phyloP scores from a whole-genome alignment of 192 early-diverging fungal genomes.

The Umbelopsis sp. region DNA sequence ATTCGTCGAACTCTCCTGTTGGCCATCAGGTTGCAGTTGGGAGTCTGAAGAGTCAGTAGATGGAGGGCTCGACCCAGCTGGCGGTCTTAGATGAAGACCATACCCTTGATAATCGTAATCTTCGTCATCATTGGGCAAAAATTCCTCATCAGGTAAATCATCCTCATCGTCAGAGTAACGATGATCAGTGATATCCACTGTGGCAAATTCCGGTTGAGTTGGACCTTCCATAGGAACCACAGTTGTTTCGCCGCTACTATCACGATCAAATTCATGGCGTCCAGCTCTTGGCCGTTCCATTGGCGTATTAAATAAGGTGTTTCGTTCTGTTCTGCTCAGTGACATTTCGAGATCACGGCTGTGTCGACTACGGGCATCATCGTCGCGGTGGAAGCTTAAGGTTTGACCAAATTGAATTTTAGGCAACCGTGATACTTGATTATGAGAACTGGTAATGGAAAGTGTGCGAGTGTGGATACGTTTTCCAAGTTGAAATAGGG shows the following conservation, averaged over 20 bases:
- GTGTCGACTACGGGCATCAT: conserved; percentile 13
- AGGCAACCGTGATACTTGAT: conserved; percentile 33
- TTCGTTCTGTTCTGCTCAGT: conserved; percentile 27
- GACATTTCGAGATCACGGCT: not conserved
- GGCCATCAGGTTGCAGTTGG: not conserved
- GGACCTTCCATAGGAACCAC: not conserved
- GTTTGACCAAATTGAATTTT: conserved; percentile 35
- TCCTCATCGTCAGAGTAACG: not conserved
- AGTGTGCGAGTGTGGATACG: conserved; percentile 36
- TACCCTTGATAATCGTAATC: not conserved
- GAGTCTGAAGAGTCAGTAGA: not conserved
- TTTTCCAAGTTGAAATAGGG: conserved; percentile 69
- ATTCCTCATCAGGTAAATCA: conserved; percentile 31
- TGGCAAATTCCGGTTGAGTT: not conserved
- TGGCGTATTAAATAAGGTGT: conserved; percentile 32
- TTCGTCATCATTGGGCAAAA: conserved; percentile 8
- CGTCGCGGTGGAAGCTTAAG: conserved; percentile 20
- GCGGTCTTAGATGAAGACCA: not conserved
- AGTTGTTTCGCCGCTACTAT: not conserved
- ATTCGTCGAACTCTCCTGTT: not conserved
- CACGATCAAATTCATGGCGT: not conserved
- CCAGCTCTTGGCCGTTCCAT: not conserved
- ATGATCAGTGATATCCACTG: conserved; percentile 18
- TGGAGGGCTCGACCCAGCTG: not conserved
- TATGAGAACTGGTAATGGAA: conserved; percentile 30